These are phyloP conservation scores for Fomitopsis schrenkii DNA, from an alignment of 1,284 basidiomycete genomes.

Conservation along the genomic window DNA sequence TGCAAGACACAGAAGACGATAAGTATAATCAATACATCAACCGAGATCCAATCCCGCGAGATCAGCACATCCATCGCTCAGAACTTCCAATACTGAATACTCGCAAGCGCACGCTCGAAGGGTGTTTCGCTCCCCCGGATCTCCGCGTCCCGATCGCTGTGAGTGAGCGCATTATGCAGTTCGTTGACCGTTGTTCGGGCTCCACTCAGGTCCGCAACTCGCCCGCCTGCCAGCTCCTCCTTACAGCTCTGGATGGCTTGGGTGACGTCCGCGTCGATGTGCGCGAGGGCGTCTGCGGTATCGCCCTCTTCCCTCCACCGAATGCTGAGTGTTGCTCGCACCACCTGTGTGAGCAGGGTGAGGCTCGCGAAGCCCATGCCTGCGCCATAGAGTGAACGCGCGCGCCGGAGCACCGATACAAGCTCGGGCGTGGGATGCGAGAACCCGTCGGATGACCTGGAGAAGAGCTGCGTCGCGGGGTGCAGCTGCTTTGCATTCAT, in stretches of 20 bases:
- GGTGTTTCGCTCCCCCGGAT: slow-evolving; percentile 68
- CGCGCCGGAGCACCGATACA: slow-evolving; percentile 45
- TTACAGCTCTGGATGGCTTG: slow-evolving; percentile 78
- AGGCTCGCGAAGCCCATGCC: slow-evolving; percentile 69
- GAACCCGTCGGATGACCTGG: slow-evolving; percentile 33
- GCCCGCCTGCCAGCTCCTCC: slow-evolving; percentile 60
- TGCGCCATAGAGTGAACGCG: slow-evolving; percentile 66
- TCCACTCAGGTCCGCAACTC: slow-evolving; percentile 39
- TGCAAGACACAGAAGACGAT: neutral
- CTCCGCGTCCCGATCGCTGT: slow-evolving; percentile 47
- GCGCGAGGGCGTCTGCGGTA: slow-evolving; percentile 52
- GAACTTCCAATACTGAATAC: slow-evolving; percentile 58
- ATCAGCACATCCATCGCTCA: slow-evolving; percentile 23
- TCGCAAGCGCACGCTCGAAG: slow-evolving; percentile 57
- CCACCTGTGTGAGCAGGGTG: slow-evolving; percentile 46
- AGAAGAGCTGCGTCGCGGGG: slow-evolving; percentile 36
- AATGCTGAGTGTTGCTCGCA: slow-evolving; percentile 52
- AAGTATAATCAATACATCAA: neutral
- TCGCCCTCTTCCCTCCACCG: slow-evolving; percentile 59
- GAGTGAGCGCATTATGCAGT: slow-evolving; percentile 45
- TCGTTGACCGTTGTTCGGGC: slow-evolving; percentile 46
- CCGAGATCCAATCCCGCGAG: neutral
- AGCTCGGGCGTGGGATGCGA: slow-evolving; percentile 48
- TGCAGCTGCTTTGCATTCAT: slow-evolving; percentile 39
- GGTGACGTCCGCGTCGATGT: slow-evolving; percentile 67